Base-by-base conservation (phyloP, 2,329 filamentous ascomycete species). In the Delphinella strobiligena region DNA sequence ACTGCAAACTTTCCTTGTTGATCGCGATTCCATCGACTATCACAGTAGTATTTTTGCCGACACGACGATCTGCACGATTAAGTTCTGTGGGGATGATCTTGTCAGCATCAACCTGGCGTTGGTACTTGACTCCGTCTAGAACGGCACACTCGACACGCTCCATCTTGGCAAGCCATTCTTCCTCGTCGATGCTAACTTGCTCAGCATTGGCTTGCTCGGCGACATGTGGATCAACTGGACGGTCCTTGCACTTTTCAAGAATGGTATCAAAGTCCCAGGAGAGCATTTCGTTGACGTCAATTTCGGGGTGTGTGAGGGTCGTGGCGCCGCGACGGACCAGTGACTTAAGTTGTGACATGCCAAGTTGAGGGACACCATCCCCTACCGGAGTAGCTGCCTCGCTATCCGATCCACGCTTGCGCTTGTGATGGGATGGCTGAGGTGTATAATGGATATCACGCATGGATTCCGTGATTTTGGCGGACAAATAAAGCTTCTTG, bases 401-500 rank as follows among this genome's bases (percentile, higher is more conserved):
- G 1, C 19, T 46, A 19, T 46, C 51, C 30, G 32, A 4, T 10
- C 30, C 24, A 8, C 47, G 42, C 45, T 58, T 59, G 27, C 54
- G 51, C 37, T 59, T 61, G 34, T 56, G 54, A n/a, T 37, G 36
- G 3, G 54, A 52, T 3, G 49, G 51, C 0, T 39, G 47, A 1
- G 52, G 42, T 3, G 54, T 52, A 1, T 60, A 58, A 47, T 74
- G 68, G 5, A 73, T 64, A 46, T 68, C 71, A 31, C 67, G 62
- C 69, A 76, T 74, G 1, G 66, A 67, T 44, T 76, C 73, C 0
- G 71, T 76, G 14, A 78, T 71, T 48, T 75, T 78, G 0, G 70
- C 64, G 0, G 72, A 75, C 0, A 78, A 59, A 44, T 78, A 78
- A 0, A 77, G 58, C 54, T 78, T 79, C 61, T 78, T 78, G 5